Evolutionary conservation across 495 filamentous ascomycete genomes (phyloP), one percentile per base, ranked within the genome.

Genomic region (Aspergillus steynii): DNA sequence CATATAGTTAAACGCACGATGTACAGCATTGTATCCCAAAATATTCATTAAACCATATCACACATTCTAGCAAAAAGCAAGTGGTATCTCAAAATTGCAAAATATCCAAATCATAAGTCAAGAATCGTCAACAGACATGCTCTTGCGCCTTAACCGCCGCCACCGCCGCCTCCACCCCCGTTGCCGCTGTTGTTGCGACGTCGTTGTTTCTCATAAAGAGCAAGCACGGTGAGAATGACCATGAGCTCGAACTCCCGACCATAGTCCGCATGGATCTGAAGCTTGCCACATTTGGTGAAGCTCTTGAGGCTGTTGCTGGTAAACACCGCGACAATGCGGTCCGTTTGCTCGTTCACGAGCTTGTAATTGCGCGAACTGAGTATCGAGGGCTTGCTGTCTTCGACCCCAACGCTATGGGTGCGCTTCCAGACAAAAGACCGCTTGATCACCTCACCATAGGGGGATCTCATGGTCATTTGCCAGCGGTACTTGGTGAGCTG

Each of bases 351-450:
- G 26, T 76, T 64, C 25, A 74, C 65, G 12, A 77, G 58, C 52
- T 79, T 77, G 52, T 65, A 63, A 27, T 68, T 71, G 28, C 62
- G 65, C 8, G 28, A 34, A 15, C 61, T 62, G 25, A 64, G 53
- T 25, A 47, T 46, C 10, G 49, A 56, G 10, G 59, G 57, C 32
- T 50, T 59, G 5, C 55, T 56, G 15, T 64, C 63, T 5, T 61
- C 65, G 6, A 57, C 55, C 4, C 67, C 71, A 14, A 72, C 65
- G n/a, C 59, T 54, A 29, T 68, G 68, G 8, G 74, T 79, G 31
- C 61, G 46, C 55, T 74, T 73, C 76, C 76, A 79, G 15, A 71
- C 54, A 45, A 75, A 77, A 5, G 60, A 62, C n/a, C 57, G 64
- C 27, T 63, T 42, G 37, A 15, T 61, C 26, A 61, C 56, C 2